A percentile compares a stretch with the other conserved stretches of the same genome.
phyloP scores from a whole-genome alignment of 441 rosid species.

The Sinapis alba region DNA sequence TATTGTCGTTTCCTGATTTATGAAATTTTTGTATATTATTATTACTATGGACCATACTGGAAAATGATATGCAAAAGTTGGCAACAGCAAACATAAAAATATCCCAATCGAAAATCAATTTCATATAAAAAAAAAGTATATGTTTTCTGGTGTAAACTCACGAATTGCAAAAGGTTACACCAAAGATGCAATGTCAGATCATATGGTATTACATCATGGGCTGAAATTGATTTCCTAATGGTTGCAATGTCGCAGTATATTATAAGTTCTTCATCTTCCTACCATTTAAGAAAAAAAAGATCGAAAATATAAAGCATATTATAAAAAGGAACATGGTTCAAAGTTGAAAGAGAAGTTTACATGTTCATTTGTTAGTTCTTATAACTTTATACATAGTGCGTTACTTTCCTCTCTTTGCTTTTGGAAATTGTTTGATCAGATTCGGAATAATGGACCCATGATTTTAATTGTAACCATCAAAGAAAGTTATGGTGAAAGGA shows the following conservation, averaged over 20 bases:
- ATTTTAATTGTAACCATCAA: conserved; percentile 21
- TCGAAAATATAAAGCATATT: not conserved
- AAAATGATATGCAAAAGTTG: conserved; percentile 1
- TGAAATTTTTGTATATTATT: not conserved
- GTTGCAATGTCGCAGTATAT: conserved; percentile 34
- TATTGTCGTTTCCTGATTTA: not conserved
- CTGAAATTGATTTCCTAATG: conserved; percentile 10
- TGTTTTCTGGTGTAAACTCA: not conserved
- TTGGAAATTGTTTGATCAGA: conserved; percentile 21
- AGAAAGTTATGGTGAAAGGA: conserved; percentile 25
- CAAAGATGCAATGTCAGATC: conserved; percentile 30
- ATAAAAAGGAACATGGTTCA: conserved; percentile 18
- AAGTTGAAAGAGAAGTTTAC: not conserved
- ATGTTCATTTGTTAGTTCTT: conserved; percentile 10
- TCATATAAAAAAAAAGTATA: not conserved
- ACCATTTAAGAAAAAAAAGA: not conserved
- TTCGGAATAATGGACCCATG: conserved; percentile 27
- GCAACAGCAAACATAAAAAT: conserved; percentile 9
- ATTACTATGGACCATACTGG: not conserved
- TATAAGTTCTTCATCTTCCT: not conserved
- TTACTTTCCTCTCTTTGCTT: conserved; percentile 12
- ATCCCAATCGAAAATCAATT: not conserved
- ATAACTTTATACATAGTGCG: not conserved
- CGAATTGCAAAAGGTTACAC: conserved; percentile 8
- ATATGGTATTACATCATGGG: conserved; percentile 14